These are phyloP conservation scores for Rubia balearica DNA, from an alignment of 305 asterid genomes.

Conservation along the genomic window DNA sequence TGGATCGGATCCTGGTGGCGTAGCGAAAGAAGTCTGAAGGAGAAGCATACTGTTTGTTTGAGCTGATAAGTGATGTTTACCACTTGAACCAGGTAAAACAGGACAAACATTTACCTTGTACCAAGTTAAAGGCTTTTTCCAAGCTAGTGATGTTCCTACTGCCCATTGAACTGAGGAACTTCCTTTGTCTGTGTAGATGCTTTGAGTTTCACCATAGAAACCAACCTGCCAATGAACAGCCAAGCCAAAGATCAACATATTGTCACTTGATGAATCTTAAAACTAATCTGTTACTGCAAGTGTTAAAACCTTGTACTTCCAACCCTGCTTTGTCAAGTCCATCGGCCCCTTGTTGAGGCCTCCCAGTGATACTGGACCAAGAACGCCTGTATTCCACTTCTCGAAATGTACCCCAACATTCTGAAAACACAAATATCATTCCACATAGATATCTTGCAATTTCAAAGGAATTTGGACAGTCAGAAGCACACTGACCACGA, in stretches of 20 bases:
- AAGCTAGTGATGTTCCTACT: conserved; percentile 46
- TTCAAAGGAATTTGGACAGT: not conserved
- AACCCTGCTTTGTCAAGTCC: conserved; percentile 67
- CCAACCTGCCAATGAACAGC: conserved; percentile 44
- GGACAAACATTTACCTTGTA: conserved; percentile 48
- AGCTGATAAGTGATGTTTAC: conserved; percentile 30
- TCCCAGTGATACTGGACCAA: conserved; percentile 69
- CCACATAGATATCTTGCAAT: not conserved
- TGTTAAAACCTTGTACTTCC: conserved; percentile 76
- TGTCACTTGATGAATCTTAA: not conserved
- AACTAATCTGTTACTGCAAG: not conserved
- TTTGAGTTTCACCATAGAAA: conserved; percentile 57
- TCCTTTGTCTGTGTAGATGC: conserved; percentile 45
- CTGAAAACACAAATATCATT: conserved; percentile 28
- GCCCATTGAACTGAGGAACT: conserved; percentile 76
- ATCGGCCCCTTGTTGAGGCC: conserved; percentile 67
- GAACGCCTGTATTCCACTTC: conserved; percentile 72
- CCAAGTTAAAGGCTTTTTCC: conserved; percentile 82
- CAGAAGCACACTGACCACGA: not conserved
- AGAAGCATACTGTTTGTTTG: not conserved
- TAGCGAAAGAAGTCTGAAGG: conserved; percentile 28
- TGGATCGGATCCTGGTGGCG: conserved; percentile 34
- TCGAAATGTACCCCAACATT: conserved; percentile 76
- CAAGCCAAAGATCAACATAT: not conserved
- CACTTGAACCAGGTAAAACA: conserved; percentile 19